Percentiles rank a stretch among this genome's conserved stretches.
These are phyloP conservation scores for Wickerhamiella nectarea DNA, from an alignment of 805 yeast species.

Conservation along the genomic window DNA sequence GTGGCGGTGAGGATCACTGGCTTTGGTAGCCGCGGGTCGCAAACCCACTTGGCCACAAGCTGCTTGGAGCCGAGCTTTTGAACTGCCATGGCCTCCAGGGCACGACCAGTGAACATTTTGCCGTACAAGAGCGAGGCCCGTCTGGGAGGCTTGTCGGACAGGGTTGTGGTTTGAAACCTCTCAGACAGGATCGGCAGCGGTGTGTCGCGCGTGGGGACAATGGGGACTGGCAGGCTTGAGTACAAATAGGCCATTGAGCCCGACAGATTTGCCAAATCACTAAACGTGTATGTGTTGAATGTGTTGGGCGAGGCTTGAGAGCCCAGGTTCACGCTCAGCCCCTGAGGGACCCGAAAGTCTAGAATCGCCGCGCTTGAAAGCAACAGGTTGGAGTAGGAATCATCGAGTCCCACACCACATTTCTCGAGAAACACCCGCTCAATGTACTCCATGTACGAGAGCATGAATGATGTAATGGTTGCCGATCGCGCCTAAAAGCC, in stretches of 20 bases:
- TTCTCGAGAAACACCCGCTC: slow-evolving; percentile 54
- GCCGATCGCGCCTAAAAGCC: slow-evolving; percentile 48
- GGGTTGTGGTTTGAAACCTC: slow-evolving; percentile 13
- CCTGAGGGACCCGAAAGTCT: slow-evolving; percentile 60
- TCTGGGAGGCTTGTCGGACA: not conserved
- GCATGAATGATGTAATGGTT: slow-evolving; percentile 33
- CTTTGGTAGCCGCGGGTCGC: slow-evolving; percentile 43
- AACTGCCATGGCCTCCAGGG: slow-evolving; percentile 64
- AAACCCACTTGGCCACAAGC: slow-evolving; percentile 58
- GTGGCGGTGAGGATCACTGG: slow-evolving; percentile 32
- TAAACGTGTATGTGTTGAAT: slow-evolving; percentile 58
- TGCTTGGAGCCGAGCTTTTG: slow-evolving; percentile 34
- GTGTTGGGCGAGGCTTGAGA: slow-evolving; percentile 56
- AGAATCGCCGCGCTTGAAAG: slow-evolving; percentile 34
- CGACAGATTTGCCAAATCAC: slow-evolving; percentile 48
- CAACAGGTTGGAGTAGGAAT: slow-evolving; percentile 56
- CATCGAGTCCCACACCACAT: slow-evolving; percentile 69
- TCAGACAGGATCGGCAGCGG: slow-evolving; percentile 17
- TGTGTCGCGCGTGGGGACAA: slow-evolving; percentile 27
- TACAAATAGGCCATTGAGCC: slow-evolving; percentile 79
- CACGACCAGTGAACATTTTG: slow-evolving; percentile 73
- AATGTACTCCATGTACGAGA: slow-evolving; percentile 76
- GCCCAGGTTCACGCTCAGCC: slow-evolving; percentile 50
- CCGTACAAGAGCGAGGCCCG: slow-evolving; percentile 48
- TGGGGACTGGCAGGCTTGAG: slow-evolving; percentile 43